Evolutionary conservation across 2,329 filamentous ascomycete genomes (phyloP), one percentile per base, ranked within the genome.

Genomic region (Drechmeria coniospora): DNA sequence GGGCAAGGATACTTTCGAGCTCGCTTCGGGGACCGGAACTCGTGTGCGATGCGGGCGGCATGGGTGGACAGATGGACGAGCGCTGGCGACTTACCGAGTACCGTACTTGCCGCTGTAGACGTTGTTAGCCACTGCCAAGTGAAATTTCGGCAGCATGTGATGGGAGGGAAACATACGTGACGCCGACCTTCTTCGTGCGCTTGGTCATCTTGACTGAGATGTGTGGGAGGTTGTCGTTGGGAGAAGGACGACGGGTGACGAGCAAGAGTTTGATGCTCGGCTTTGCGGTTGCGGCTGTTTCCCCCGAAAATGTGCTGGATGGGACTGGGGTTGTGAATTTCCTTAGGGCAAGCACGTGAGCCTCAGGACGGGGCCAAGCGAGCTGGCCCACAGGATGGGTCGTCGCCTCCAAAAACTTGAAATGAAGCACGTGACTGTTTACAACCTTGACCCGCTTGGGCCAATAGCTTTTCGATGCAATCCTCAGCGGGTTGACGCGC

Each of bases 151-250:
- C 5, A n/a, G 26, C 30, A 28, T 31, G 31, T 24, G 6, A 16
- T 26, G 12, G 35, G 28, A 17, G 13, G 15, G 19, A 41, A 49
- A 58, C 55, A 36, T 52, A 58, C 55, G 87, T 94, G 63, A 94
- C 86, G 63, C 83, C 83, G 76, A 92, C 84, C 80, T 93, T 92
- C 79, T 60, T 92, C 46, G 83, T 92, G 70, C 83, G 77, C 75
- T 90, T 87, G 61, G 81, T 83, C 80, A 90, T 90, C 65, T 76
- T 83, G 70, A 60, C 62, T 56, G 57, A 39, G 45, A 36, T 53
- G 49, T 51, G 48, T 44, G 44, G 40, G 44, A 42, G 42, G 36
- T 46, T 43, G 44, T 47, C 44, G 42, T 44, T 34, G 41, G 41
- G 40, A 42, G 44, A 39, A 43, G 43, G 45, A 45, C 45, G 44